A percentile compares a stretch with the other conserved stretches of the same genome.
phyloP scores from a whole-genome alignment of 2,329 filamentous ascomycete species.

The Xylariaceae sp. region DNA sequence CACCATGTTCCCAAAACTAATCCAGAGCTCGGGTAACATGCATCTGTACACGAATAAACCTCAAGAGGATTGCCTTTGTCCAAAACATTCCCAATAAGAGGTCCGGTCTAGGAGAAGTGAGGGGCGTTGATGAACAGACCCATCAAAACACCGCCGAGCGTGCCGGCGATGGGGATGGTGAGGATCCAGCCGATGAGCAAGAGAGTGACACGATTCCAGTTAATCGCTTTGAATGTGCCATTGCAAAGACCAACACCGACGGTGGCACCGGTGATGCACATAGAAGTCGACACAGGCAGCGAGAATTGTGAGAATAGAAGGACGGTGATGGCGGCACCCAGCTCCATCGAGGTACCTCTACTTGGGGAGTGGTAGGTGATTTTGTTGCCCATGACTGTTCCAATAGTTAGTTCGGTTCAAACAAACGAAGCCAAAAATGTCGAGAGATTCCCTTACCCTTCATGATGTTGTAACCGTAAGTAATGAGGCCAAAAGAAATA shows the following conservation, averaged over 20 bases:
- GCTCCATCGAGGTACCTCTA: constrained; percentile 71
- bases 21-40: no score
- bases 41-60: no score
- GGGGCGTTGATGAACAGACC: constrained; percentile 61
- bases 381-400: constrained; percentile 68
- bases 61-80: no score
- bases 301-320: constrained; percentile 77
- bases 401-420: constrained; percentile 28
- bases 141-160: constrained; percentile 59
- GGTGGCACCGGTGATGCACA: constrained; percentile 82
- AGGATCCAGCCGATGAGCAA: constrained; percentile 70
- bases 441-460: constrained; percentile 59
- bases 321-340: constrained; percentile 79
- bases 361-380: constrained; percentile 44
- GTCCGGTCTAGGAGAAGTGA: no score
- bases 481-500: constrained; percentile 71
- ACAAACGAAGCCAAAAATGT: neutral
- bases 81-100: no score
- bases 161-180: constrained; percentile 68
- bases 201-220: constrained; percentile 75
- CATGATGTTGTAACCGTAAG: constrained; percentile 86
- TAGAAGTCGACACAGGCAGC: constrained; percentile 76
- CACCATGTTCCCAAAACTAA: no score
- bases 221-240: constrained; percentile 72
- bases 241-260: constrained; percentile 81